Base-by-base conservation (phyloP, 140 eudicot species). In the Bidens hawaiensis region DNA sequence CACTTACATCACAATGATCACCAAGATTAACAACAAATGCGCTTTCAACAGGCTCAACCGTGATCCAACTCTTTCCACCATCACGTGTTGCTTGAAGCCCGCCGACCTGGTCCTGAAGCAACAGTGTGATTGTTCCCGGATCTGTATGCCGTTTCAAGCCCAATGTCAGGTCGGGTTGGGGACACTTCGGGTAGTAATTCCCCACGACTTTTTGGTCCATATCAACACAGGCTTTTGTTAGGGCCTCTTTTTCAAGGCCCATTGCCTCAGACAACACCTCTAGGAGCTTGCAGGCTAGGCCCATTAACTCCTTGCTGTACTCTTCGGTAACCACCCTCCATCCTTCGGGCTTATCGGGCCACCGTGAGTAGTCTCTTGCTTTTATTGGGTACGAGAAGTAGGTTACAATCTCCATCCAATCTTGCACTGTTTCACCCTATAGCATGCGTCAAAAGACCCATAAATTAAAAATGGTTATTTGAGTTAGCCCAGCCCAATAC, bases 1-100 rank as follows among this genome's bases (percentile, higher is more conserved):
- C 25, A 85, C 97, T 91, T 71, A 91, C 98, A 60, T 88, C 95
- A 11, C 95, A 95, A 75, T 84, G 90, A 47, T 93, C 99, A 51
- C 99, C 99, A 43, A 93, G 83, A 62, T 93, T 93, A 62, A 93
- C 99, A 15, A 93, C 98, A 50, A 87, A 87, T 41, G 98, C 96
- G 4, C 89, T 96, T 50, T 81, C 85, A 57, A 91, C 53, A 0
- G 98, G 98, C 69, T 87, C 71, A 22, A 91, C 95, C 0, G 98
- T 91, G 48, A 91, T 84, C 98, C 98, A 91, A 5, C 73, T 87
- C 62, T 84, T 73, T 21, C 98, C 98, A 7, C 89, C 96, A 50
- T 91, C 98, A 16, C 91, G 82, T 3, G 98, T 91, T 11, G 98
- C 98, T 47, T 91, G 98, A 16, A 91, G 81, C 53, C 98, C 98